Base-by-base conservation (phyloP, 192 early-diverging fungal species). In the Helicostylum pulchrum region DNA sequence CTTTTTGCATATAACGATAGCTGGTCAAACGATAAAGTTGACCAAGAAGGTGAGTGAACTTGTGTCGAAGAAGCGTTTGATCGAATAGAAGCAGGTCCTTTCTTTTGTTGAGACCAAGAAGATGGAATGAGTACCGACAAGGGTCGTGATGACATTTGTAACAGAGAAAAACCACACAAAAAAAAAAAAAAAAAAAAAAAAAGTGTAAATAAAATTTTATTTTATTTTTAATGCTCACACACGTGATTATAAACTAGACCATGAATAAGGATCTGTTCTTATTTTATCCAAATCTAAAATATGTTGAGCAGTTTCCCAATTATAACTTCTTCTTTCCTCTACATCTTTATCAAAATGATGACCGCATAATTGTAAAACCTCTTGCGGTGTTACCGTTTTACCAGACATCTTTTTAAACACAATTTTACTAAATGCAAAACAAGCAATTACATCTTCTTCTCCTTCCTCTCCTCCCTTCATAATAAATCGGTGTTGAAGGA, bases 401-500 rank as follows among this genome's bases (percentile, higher is more conserved):
- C 72, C 72, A 0, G 34, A 55, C 2, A 26, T 9, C 43, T 45
- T 61, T 36, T 73, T 73, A 34, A 68, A 73, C 2, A 73, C 72
- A 2, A 73, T 30, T 15, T 67, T 73, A 36, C 56, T 61, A 17
- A 73, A 42, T 5, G 72, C 72, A 19, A 52, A 17, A 19, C 72
- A 68, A 7, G 65, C 64, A 2, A 67, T 50, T 7, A 3, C 12
- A 6, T 53, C 21, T 26, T 53, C 21, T 26, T 20, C 65, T n/a
- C 20, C 32, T 1, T 53, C 42, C 0, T 67, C 17, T 15, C 14
- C 65, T n/a, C 20, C 32, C 0, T 15, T 45, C 0, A 51, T 36
- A 4, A 73, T 51, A 63, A 73, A 73, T 30, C 79, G 65, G 17
- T 75, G 74, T 31, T 79, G 62, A 21, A 81, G 60, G 7, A 76